phyloP scores from a whole-genome alignment of 768 basidiomycete genomes.

The Pisolithus marmoratus region DNA sequence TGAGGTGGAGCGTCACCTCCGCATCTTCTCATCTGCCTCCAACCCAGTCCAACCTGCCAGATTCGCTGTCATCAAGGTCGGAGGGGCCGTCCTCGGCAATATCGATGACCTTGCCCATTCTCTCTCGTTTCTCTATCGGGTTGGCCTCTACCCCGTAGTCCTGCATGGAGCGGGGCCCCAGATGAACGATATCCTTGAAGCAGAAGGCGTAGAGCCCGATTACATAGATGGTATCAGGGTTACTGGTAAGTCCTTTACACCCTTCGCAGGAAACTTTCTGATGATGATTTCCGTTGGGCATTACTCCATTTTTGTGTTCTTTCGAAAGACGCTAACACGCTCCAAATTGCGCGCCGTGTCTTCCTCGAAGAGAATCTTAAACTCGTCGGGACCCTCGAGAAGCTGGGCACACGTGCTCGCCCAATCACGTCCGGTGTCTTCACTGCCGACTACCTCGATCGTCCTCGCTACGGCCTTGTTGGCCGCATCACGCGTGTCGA shows the following conservation, averaged over 20 bases:
- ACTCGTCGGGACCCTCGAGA: slow-evolving; percentile 88
- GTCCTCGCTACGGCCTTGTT: slow-evolving; percentile 90
- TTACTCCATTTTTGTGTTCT: not conserved
- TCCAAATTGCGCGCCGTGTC: slow-evolving; percentile 89
- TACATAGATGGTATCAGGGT: slow-evolving; percentile 98
- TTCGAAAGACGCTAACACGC: slow-evolving; percentile 78
- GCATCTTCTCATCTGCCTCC: slow-evolving; percentile 94
- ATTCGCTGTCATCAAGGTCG: slow-evolving; percentile 97
- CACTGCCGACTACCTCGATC: slow-evolving; percentile 93
- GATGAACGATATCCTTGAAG: slow-evolving; percentile 88
- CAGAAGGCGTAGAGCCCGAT: slow-evolving; percentile 90
- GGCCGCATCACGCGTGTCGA: slow-evolving; percentile 94
- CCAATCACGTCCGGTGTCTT: slow-evolving; percentile 98
- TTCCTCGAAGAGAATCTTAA: slow-evolving; percentile 98
- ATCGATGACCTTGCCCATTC: slow-evolving; percentile 92
- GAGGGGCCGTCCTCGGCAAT: slow-evolving; percentile 90
- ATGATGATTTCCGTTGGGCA: not conserved
- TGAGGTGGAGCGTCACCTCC: slow-evolving; percentile 96
- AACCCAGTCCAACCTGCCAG: slow-evolving; percentile 87
- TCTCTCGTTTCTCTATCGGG: slow-evolving; percentile 92
- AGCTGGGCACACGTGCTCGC: slow-evolving; percentile 91
- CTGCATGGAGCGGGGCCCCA: slow-evolving; percentile 97
- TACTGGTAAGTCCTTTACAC: slow-evolving; percentile 56
- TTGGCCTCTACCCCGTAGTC: slow-evolving; percentile 96
- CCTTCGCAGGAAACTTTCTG: not conserved